These are phyloP conservation scores for Auricularia sp. DNA, from an alignment of 768 basidiomycete species.

Conservation along the genomic window DNA sequence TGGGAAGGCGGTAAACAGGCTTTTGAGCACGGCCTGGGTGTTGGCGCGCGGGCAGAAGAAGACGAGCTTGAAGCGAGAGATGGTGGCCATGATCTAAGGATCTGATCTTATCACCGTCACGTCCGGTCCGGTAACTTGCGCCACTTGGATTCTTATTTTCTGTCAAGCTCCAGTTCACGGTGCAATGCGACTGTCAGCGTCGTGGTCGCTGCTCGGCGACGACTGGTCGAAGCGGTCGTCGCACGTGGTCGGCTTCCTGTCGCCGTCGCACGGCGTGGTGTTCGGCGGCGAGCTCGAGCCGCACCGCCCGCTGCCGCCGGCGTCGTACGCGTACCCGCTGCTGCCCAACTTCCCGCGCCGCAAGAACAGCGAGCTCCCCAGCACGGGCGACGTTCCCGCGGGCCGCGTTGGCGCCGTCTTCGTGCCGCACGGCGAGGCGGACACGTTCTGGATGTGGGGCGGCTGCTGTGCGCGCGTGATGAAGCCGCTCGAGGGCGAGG, in stretches of 20 bases:
- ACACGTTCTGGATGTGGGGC: conserved; percentile 33
- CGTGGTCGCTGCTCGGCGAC: neutral
- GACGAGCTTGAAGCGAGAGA: conserved; percentile 37
- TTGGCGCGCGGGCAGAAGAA: conserved; percentile 39
- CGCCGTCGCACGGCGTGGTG: conserved; percentile 21
- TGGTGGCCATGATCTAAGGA: neutral
- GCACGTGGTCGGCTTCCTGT: conserved; percentile 27
- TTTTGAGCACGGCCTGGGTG: conserved; percentile 33
- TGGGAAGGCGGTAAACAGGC: conserved; percentile 37
- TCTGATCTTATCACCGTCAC: neutral
- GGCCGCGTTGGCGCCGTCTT: conserved; percentile 16
- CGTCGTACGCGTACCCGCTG: conserved; percentile 13
- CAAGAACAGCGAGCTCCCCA: conserved; percentile 2
- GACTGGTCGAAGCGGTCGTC: conserved; percentile 28
- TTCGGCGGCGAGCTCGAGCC: conserved; percentile 38
- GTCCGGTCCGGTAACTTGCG: neutral
- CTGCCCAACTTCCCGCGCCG: conserved; percentile 15
- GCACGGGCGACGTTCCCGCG: conserved; percentile 12
- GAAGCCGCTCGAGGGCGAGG: conserved; percentile 23
- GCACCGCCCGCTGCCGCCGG: conserved; percentile 29
- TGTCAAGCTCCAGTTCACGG: too few species aligned
- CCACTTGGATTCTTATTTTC: neutral
- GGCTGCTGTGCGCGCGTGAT: conserved; percentile 34
- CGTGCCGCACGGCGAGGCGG: conserved; percentile 1
- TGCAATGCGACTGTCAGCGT: neutral